A percentile compares a stretch with the other conserved stretches of the same genome.
These are phyloP conservation scores for Croton setiger DNA, from an alignment of 441 rosid genomes.

Conservation along the genomic window DNA sequence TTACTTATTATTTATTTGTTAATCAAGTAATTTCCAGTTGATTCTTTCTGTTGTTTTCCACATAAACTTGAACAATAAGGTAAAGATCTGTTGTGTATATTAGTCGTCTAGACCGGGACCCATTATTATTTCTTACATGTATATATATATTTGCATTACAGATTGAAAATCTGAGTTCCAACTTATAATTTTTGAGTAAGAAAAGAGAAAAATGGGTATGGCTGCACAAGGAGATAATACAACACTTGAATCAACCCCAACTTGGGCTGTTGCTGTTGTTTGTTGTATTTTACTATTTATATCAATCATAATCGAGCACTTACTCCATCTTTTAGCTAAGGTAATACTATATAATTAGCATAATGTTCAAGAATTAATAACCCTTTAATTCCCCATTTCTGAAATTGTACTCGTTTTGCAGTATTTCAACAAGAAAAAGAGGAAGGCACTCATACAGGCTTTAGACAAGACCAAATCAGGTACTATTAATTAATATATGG, in stretches of 20 bases:
- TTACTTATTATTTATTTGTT: too few relatives aligned
- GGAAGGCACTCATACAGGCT: conserved; percentile 57
- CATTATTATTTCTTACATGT: neutral
- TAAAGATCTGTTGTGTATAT: too few relatives aligned
- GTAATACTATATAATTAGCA: conserved; percentile 14
- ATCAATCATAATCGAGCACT: conserved; percentile 51
- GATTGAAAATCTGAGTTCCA: too few relatives aligned
- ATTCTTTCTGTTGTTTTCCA: too few relatives aligned
- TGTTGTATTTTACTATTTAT: conserved; percentile 53
- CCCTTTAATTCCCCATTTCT: neutral
- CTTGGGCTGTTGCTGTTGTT: conserved; percentile 86
- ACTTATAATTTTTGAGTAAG: too few relatives aligned
- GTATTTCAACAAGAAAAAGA: conserved; percentile 51
- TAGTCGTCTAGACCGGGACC: neutral
- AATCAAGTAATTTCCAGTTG: too few relatives aligned
- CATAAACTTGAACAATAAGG: too few relatives aligned
- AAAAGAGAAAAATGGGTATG: conserved; percentile 23
- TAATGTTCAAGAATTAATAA: neutral
- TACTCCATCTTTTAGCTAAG: conserved; percentile 59
- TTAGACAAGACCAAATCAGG: conserved; percentile 85
- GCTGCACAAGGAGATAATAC: conserved; percentile 26
- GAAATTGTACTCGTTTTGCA: conserved; percentile 7
- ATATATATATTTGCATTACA: too few relatives aligned
- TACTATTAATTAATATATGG: conserved; percentile 7
- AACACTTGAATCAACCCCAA: conserved; percentile 57